Base-by-base conservation (phyloP, 2,329 filamentous ascomycete species). In the Arthrobotrys pseudoclavata region DNA sequence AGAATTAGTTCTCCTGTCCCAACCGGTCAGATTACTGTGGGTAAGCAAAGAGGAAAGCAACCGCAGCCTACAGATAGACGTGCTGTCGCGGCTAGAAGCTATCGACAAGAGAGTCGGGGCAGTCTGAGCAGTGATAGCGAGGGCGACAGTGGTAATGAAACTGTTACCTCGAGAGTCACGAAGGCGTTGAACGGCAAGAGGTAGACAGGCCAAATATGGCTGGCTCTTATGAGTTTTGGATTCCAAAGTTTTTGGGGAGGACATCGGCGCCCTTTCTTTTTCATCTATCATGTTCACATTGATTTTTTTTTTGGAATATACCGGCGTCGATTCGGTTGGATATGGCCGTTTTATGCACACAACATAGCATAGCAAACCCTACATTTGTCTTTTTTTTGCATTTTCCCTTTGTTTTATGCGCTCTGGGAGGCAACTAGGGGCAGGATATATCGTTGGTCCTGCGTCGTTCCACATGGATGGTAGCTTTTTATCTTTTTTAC, bases 71-170 rank as follows among this genome's bases (percentile, higher is more conserved):
- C 72, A 4, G 72, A 70, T 50, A 50, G 72, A 62, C 48, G 72
- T 4, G 52, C 69, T 18, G 42, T 22, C 10, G 40, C 57, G 26
- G 40, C 72, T 37, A 64, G 72, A 20, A 76, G 72, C 60, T 76
- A 76, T 34, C 24, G 72, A 66, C 67, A 76, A 20, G 72, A 76
- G 67, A 76, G 72, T 18, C 62, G 72, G 12, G 72, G 66, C 45
- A 76, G 72, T 29, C 62, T 76, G 66, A 70, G 66, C 66, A 76
- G 72, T 18, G 72, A 76, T 40, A 76, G 72, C 31, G 72, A 76
- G n/a, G 72, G 72, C 5, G 72, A 76, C 15, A 76, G 72, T 24
- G 72, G 72, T 0, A 57, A 57, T 40, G 72, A 76, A 40, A 76
- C 72, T 3, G 72, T 76, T 34, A 69, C 67, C 3, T 76, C 72